Evolutionary conservation across 257 asterid species (phyloP).

Genomic region (Solanum chilense): DNA sequence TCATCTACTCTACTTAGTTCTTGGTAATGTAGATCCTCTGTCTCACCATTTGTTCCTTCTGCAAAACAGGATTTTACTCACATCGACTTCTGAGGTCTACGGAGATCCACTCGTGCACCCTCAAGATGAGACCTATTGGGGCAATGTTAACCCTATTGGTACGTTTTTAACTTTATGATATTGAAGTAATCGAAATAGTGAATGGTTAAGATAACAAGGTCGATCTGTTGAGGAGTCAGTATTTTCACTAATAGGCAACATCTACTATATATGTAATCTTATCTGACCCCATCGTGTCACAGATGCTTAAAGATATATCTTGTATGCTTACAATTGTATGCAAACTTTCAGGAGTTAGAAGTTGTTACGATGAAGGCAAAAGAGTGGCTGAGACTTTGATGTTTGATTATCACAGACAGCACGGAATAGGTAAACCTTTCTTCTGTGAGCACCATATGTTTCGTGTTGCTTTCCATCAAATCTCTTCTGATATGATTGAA

Average conservation of each 20-base stretch:
- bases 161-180: background rate
- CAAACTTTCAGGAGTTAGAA: constrained; percentile 59
- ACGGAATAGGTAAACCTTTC: constrained; percentile 58
- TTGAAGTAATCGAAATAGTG: background rate
- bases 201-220: too few relatives aligned
- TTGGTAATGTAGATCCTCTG: background rate
- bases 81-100: constrained; percentile 93
- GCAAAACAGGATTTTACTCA: constrained; percentile 60
- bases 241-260: background rate
- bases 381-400: constrained; percentile 96
- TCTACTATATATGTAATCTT: too few relatives aligned
- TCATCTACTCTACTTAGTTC: background rate
- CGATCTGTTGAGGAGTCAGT: background rate
- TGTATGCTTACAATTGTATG: background rate
- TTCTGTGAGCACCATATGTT: background rate
- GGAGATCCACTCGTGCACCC: constrained; percentile 98
- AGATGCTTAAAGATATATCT: background rate
- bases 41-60: background rate
- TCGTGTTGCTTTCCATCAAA: background rate
- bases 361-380: constrained; percentile 94
- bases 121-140: constrained; percentile 89
- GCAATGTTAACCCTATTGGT: constrained; percentile 97
- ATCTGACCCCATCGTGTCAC: too few relatives aligned
- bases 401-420: constrained; percentile 96
- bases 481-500: background rate